Base-by-base conservation (phyloP, 345 rosid genomes). In the Moringa oleifera region DNA sequence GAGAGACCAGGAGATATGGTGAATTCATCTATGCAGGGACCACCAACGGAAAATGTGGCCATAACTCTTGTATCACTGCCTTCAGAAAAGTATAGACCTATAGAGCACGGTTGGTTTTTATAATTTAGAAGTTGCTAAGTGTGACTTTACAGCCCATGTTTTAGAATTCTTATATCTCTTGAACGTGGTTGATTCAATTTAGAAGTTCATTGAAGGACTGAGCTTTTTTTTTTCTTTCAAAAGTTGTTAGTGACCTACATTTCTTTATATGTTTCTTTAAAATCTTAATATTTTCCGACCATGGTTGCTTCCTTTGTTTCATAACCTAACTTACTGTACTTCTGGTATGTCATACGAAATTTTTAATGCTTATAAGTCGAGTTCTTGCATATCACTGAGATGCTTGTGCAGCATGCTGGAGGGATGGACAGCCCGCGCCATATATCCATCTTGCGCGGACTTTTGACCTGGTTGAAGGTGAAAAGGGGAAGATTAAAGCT, bases 401-500 rank as follows among this genome's bases (percentile, higher is more conserved):
- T 66, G 51, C 63, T 36, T 69, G 5, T 76, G 76, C 81, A 91
- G 96, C 96, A 53, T 91, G 92, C 77, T 91, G 96, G 98, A 85
- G 57, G 60, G 41, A 33, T 68, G 95, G 96, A 72, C 77, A 85
- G 56, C 85, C 86, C 59, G 84, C 92, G 71, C 96, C 96, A 33
- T 92, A 85, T 66, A 70, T 89, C 68, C 95, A 89, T 75, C 91
- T 92, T 67, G 95, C 88, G 21, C 80, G 88, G 37, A 79, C 97
- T 58, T 92, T 92, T 83, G 85, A 85, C 59, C 72, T 90, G 47
- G 88, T 87, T 62, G 95, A 84, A 70, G 75, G 77, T 73, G 93
- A 92, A 80, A 92, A 76, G 31, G 95, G 97, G 45, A 92, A 80
- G 85, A 87, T 83, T 63, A 92, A 84, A 80, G 93, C 91, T 73